phyloP scores from a whole-genome alignment of 2,329 filamentous ascomycete genomes.

The Paecilomyces sp. region DNA sequence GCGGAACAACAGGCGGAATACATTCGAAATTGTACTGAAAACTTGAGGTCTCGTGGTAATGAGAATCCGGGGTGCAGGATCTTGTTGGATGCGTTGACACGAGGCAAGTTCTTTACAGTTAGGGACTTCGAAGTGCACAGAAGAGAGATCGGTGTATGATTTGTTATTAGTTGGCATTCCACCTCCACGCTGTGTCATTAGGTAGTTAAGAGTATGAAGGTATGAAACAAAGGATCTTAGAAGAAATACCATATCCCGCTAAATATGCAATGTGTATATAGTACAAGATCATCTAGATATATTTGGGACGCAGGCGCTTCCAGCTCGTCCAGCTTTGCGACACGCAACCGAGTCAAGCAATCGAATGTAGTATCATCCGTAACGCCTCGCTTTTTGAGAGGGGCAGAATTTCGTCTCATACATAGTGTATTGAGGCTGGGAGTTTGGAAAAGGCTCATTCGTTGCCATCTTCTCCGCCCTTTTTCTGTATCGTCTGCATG shows the following conservation, averaged over 20 bases:
- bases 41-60: background rate
- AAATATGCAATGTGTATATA: background rate
- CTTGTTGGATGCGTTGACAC: background rate
- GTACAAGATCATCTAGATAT: background rate
- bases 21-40: background rate
- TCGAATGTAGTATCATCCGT: background rate
- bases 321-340: background rate
- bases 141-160: background rate
- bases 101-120: background rate
- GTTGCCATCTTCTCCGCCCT: constrained; percentile 27
- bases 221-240: background rate
- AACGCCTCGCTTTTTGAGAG: background rate
- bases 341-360: background rate
- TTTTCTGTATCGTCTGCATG: constrained; percentile 69
- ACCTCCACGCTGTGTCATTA: background rate
- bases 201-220: background rate
- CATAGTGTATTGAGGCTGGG: background rate
- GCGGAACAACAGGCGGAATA: background rate
- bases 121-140: background rate
- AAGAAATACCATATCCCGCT: background rate
- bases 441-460: constrained; percentile 2
- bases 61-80: background rate
- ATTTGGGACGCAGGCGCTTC: background rate
- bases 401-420: background rate
- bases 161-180: background rate